phyloP scores from a whole-genome alignment of 2,329 filamentous ascomycete genomes.

The Shiraia bambusicola region DNA sequence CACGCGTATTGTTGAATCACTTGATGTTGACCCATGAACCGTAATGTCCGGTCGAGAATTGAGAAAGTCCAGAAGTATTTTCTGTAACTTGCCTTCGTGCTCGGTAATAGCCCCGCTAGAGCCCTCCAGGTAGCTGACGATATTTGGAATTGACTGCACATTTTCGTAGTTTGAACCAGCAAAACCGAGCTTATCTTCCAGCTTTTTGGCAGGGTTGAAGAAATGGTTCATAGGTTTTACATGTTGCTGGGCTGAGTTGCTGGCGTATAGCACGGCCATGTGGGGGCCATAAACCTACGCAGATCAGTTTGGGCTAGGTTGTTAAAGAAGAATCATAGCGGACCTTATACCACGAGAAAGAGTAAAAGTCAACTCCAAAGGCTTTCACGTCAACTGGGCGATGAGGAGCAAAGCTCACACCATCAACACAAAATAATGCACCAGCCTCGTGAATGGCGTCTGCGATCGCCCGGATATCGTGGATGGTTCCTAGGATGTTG shows the following conservation, averaged over 20 bases:
- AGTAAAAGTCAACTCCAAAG: constrained; percentile 72
- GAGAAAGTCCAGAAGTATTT: constrained; percentile 61
- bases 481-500: constrained; percentile 73
- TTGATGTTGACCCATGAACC: constrained; percentile 59
- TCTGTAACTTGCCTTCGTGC: constrained; percentile 64
- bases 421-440: constrained; percentile 71
- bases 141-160: constrained; percentile 60
- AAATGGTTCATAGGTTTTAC: constrained; percentile 64
- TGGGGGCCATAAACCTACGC: constrained; percentile 70
- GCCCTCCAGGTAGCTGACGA: constrained; percentile 62
- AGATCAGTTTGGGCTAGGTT: not conserved
- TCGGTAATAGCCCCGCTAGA: constrained; percentile 48
- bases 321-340: not conserved
- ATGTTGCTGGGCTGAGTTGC: constrained; percentile 55
- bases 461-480: constrained; percentile 61
- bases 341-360: constrained; percentile 79
- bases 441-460: constrained; percentile 53
- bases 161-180: constrained; percentile 73
- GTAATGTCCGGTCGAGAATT: constrained; percentile 54
- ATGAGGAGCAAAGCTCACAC: constrained; percentile 75
- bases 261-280: constrained; percentile 69
- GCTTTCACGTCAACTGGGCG: constrained; percentile 67
- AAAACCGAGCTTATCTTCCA: constrained; percentile 68
- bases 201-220: constrained; percentile 62
- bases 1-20: constrained; percentile 55